Conservation (phyloP, 2,329 filamentous ascomycete genomes). For the Myriosclerotinia scirpicola region DNA sequence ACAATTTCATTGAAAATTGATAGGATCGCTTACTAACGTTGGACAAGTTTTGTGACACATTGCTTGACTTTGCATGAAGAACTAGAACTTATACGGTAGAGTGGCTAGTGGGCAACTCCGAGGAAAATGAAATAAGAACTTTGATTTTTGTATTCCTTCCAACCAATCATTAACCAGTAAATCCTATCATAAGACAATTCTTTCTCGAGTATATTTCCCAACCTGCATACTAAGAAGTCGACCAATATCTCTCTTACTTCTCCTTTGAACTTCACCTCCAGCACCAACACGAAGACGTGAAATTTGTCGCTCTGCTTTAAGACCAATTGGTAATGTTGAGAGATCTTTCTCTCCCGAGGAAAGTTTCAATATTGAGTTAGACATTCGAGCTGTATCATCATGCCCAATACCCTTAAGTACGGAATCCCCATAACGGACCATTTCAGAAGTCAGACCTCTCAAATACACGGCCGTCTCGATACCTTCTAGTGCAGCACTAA, state of each 20-base stretch:
- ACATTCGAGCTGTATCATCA: constrained; percentile 38
- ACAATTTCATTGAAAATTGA: background rate
- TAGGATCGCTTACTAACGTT: constrained; percentile 18
- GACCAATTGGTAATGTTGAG: constrained; percentile 66
- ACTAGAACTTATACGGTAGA: constrained; percentile 8
- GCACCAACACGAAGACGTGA: constrained; percentile 60
- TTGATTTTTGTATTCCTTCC: constrained; percentile 5
- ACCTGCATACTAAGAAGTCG: constrained; percentile 77
- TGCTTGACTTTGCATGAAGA: constrained; percentile 1
- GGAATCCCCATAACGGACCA: constrained; percentile 58
- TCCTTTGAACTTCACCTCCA: constrained; percentile 68
- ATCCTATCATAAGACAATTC: constrained; percentile 60
- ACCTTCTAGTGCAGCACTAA: constrained; percentile 69
- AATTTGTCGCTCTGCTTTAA: constrained; percentile 58
- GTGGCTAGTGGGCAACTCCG: constrained; percentile 6
- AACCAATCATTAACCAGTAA: constrained; percentile 17
- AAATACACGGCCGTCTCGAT: constrained; percentile 68
- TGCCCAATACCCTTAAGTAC: constrained; percentile 29
- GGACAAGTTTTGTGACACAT: background rate
- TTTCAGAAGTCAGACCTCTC: constrained; percentile 63
- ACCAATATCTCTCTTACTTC: constrained; percentile 72
- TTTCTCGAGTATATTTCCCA: constrained; percentile 80
- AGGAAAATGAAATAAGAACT: background rate
- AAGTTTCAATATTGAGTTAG: constrained; percentile 47
- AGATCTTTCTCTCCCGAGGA: constrained; percentile 48